phyloP scores from a whole-genome alignment of 2,329 filamentous ascomycete species.

The Paecilomyces dactylethromorphus region DNA sequence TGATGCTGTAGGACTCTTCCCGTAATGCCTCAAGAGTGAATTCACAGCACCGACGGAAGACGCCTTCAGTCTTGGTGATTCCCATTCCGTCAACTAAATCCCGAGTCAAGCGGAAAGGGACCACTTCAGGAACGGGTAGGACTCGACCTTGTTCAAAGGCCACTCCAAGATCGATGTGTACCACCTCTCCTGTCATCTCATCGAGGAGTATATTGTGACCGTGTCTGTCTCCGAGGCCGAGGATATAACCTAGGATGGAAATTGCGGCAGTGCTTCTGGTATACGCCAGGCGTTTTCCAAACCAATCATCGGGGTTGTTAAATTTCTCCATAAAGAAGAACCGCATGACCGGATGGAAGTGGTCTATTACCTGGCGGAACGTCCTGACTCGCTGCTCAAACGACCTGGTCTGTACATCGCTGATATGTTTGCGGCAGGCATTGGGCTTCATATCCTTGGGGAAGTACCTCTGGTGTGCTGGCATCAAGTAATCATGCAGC shows the following conservation, averaged over 20 bases:
- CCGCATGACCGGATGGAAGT: conserved; percentile 86
- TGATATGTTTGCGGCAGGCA: conserved; percentile 73
- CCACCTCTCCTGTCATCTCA: conserved; percentile 79
- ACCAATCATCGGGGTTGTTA: conserved; percentile 93
- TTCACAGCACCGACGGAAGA: conserved; percentile 96
- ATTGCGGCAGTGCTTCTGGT: conserved; percentile 90
- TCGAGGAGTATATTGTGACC: conserved; percentile 96
- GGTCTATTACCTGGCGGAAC: conserved; percentile 71
- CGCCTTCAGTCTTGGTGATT: conserved; percentile 87
- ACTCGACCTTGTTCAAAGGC: conserved; percentile 95
- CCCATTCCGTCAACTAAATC: conserved; percentile 98
- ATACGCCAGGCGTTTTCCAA: conserved; percentile 79
- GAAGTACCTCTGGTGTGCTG: conserved; percentile 79
- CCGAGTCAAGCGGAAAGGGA: conserved; percentile 88
- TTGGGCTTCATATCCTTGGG: conserved; percentile 74
- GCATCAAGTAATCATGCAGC: conserved; percentile 84
- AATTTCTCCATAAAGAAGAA: conserved; percentile 98
- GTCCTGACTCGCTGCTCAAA: conserved; percentile 64
- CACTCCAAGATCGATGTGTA: conserved; percentile 95
- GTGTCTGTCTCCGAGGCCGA: conserved; percentile 89
- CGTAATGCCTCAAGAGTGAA: conserved; percentile 91
- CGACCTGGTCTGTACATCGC: conserved; percentile 61
- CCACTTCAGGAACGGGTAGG: conserved; percentile 89
- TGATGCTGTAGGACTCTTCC: conserved; percentile 94
- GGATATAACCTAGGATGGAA: conserved; percentile 86